A percentile compares a stretch with the other conserved stretches of the same genome.
Conservation (phyloP, 441 rosid genomes). For the Pelargonium fulgidum region DNA sequence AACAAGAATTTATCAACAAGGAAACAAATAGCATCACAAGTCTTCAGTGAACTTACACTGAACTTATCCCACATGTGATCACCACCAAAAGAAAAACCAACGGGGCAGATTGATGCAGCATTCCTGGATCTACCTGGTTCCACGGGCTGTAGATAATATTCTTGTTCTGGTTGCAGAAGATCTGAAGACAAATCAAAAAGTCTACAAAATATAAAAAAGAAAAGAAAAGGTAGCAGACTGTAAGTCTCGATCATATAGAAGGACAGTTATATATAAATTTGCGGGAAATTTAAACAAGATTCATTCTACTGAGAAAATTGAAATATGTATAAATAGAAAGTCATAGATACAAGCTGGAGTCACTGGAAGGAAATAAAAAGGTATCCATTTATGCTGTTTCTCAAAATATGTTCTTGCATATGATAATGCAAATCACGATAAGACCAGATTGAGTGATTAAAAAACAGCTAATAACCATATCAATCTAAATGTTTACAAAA, state of each 20-base stretch:
- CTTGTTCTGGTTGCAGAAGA: conserved; percentile 83
- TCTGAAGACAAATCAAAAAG: conserved; percentile 72
- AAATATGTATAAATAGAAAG: background rate
- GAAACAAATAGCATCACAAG: background rate
- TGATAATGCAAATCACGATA: background rate
- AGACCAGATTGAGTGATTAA: background rate
- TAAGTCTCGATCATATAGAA: conserved; percentile 10
- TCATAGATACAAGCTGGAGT: background rate
- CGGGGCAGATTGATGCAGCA: conserved; percentile 37
- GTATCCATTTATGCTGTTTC: background rate
- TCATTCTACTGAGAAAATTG: too few species aligned
- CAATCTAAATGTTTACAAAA: background rate
- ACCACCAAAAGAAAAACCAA: conserved; percentile 76
- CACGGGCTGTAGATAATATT: conserved; percentile 81
- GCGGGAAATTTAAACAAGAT: too few species aligned
- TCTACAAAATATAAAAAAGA: conserved; percentile 34
- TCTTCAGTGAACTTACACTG: conserved; percentile 55
- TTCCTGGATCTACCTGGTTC: conserved; percentile 70
- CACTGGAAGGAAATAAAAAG: background rate
- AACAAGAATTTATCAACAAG: background rate
- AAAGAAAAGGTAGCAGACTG: conserved; percentile 15
- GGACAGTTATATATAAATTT: too few species aligned
- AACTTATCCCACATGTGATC: conserved; percentile 95
- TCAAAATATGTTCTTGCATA: background rate
- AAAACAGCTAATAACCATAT: background rate